phyloP scores from a whole-genome alignment of 305 asterid species.

The Fraxinus nigra region DNA sequence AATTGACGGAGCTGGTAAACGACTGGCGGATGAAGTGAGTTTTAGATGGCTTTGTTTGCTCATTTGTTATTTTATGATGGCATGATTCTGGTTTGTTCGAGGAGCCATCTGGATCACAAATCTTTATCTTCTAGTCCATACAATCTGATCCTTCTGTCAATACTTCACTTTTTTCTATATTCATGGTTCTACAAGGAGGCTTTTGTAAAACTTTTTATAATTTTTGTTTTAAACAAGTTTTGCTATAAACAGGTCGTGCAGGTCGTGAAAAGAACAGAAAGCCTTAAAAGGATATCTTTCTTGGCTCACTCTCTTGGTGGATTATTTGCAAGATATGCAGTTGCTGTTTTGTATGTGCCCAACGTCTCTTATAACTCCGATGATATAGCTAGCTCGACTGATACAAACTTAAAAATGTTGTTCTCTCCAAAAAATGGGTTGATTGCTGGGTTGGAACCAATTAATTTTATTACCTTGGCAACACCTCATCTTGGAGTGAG shows the following conservation, averaged over 20 bases:
- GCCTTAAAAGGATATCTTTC: constrained; percentile 78
- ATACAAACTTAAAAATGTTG: constrained; percentile 28
- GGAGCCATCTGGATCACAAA: neutral
- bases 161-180: neutral
- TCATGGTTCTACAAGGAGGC: neutral
- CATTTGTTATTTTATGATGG: constrained; percentile 4
- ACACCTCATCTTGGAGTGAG: constrained; percentile 99
- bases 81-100: neutral
- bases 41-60: constrained; percentile 12
- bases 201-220: neutral
- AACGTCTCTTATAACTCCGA: constrained; percentile 22
- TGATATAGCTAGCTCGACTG: constrained; percentile 31
- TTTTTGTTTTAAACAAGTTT: constrained; percentile 4
- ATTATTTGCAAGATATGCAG: constrained; percentile 88
- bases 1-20: constrained; percentile 83
- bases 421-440: constrained; percentile 39
- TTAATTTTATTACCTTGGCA: constrained; percentile 89
- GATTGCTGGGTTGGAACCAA: constrained; percentile 90
- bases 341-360: constrained; percentile 61
- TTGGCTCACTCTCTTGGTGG: constrained; percentile 99
- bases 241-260: constrained; percentile 57
- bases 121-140: constrained; percentile 6
- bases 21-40: constrained; percentile 98
- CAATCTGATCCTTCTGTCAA: neutral
- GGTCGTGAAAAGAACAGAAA: constrained; percentile 62